A percentile compares a stretch with the other conserved stretches of the same genome.
phyloP scores from a whole-genome alignment of 2,329 filamentous ascomycete genomes.

The Nemania abortiva region DNA sequence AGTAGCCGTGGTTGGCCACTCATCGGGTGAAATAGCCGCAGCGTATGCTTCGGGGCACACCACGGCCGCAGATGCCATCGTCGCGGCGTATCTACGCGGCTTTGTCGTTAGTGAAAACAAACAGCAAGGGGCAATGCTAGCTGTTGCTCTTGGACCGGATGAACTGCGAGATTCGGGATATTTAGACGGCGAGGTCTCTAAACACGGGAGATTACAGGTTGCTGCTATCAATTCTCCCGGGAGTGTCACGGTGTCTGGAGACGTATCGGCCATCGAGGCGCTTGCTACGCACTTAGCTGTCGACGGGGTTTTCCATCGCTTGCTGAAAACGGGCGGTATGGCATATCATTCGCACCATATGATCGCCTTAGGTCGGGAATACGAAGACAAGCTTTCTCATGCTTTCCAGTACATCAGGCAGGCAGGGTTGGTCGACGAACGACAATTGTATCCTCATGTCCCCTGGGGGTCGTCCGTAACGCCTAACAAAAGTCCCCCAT shows the following conservation, averaged over 20 bases:
- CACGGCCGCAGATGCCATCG: constrained; percentile 14
- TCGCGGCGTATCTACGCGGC: constrained; percentile 42
- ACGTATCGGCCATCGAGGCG: constrained; percentile 39
- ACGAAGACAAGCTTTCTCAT: not conserved
- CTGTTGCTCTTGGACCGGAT: constrained; percentile 33
- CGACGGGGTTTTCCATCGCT: constrained; percentile 42
- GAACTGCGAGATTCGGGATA: too few species aligned
- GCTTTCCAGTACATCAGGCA: not conserved
- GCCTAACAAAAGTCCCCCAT: constrained; percentile 2
- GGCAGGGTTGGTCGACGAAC: not conserved
- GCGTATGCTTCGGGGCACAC: constrained; percentile 27
- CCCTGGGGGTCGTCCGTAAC: constrained; percentile 30
- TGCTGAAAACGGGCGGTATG: constrained; percentile 41
- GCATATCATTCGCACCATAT: constrained; percentile 51
- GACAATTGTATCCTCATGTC: not conserved
- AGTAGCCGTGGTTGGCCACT: constrained; percentile 26
- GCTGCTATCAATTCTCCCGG: constrained; percentile 46
- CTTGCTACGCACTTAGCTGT: constrained; percentile 12
- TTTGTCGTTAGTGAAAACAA: constrained; percentile 6
- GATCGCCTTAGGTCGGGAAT: constrained; percentile 18
- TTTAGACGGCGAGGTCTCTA: not conserved
- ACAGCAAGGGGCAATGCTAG: constrained; percentile 34
- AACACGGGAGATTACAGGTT: not conserved
- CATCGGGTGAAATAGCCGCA: constrained; percentile 32
- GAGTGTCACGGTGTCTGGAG: constrained; percentile 49